phyloP scores from a whole-genome alignment of 2,329 filamentous ascomycete genomes.

The Sarocladium brachiariae region DNA sequence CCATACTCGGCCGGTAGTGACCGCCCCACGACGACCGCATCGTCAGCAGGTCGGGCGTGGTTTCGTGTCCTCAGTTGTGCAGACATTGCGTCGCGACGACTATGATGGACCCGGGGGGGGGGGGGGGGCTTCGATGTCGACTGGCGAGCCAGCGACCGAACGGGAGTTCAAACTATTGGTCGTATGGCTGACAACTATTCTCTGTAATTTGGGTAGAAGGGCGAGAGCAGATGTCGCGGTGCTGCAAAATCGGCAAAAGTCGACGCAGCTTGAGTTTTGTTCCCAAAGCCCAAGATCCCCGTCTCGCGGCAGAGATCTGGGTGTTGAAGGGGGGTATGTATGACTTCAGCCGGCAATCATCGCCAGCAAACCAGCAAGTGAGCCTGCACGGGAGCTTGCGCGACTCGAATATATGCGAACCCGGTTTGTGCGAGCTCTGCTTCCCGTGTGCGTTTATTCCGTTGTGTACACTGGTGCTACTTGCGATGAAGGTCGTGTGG shows the following conservation, averaged over 20 bases:
- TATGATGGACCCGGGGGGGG: neutral
- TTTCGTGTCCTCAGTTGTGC: neutral
- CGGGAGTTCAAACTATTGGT: neutral
- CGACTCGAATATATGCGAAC: neutral
- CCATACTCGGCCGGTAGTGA: slow-evolving; percentile 31
- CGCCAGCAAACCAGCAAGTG: neutral
- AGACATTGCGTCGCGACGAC: neutral
- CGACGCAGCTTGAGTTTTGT: slow-evolving; percentile 1
- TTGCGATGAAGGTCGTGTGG: neutral
- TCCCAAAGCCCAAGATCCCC: slow-evolving; percentile 7
- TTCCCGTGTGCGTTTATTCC: neutral
- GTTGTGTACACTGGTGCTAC: neutral
- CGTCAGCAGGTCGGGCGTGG: neutral
- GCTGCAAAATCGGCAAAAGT: neutral
- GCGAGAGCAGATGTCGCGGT: neutral
- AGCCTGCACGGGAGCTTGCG: neutral
- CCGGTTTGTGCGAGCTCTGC: neutral
- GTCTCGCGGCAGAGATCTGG: slow-evolving; percentile 8
- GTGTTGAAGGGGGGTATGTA: neutral
- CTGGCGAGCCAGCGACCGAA: slow-evolving; percentile 9
- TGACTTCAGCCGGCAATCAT: slow-evolving; percentile 3
- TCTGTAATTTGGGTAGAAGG: neutral
- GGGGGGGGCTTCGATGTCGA: slow-evolving; percentile 6
- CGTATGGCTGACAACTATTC: neutral
- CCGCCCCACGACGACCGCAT: neutral